Percentiles rank a stretch among this genome's conserved stretches.
phyloP scores from a whole-genome alignment of 495 filamentous ascomycete species.

The Oleoguttula mirabilis region DNA sequence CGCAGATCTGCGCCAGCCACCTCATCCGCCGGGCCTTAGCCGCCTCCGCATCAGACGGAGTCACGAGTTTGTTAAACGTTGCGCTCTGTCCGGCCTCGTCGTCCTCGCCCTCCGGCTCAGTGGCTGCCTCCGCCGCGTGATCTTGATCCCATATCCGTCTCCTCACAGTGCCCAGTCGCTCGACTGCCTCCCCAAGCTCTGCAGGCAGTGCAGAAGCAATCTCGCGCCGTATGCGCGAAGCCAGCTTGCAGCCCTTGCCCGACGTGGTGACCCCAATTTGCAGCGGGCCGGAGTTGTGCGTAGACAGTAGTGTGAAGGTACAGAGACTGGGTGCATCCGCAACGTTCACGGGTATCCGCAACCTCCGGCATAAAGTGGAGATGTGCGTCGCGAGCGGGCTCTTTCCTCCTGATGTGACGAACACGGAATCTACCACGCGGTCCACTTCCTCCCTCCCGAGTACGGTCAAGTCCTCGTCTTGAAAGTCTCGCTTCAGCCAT shows the following conservation, averaged over 20 bases:
- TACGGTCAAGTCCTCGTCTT: slow-evolving; percentile 59
- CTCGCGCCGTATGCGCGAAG: slow-evolving; percentile 79
- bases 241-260: slow-evolving; percentile 87
- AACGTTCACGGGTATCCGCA: slow-evolving; percentile 87
- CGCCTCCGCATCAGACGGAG: slow-evolving; percentile 58
- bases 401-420: slow-evolving; percentile 58
- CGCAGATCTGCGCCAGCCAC: slow-evolving; percentile 93
- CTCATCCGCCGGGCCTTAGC: slow-evolving; percentile 72
- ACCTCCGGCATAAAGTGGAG: slow-evolving; percentile 58
- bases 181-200: slow-evolving; percentile 73
- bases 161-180: slow-evolving; percentile 64
- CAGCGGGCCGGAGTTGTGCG: slow-evolving; percentile 77
- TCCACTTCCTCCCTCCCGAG: slow-evolving; percentile 71
- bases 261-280: slow-evolving; percentile 96
- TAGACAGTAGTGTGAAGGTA: slow-evolving; percentile 79
- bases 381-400: slow-evolving; percentile 48
- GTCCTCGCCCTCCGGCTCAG: slow-evolving; percentile 48
- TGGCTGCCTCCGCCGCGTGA: slow-evolving; percentile 37
- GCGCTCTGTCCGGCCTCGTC: slow-evolving; percentile 85
- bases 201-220: slow-evolving; percentile 66
- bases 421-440: slow-evolving; percentile 76
- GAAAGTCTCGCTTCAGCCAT: slow-evolving; percentile 59
- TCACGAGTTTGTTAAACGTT: slow-evolving; percentile 71
- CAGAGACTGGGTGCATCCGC: slow-evolving; percentile 79
- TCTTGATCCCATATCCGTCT: slow-evolving; percentile 71